phyloP scores from a whole-genome alignment of 2,329 filamentous ascomycete species.

The Claviceps arundinis region DNA sequence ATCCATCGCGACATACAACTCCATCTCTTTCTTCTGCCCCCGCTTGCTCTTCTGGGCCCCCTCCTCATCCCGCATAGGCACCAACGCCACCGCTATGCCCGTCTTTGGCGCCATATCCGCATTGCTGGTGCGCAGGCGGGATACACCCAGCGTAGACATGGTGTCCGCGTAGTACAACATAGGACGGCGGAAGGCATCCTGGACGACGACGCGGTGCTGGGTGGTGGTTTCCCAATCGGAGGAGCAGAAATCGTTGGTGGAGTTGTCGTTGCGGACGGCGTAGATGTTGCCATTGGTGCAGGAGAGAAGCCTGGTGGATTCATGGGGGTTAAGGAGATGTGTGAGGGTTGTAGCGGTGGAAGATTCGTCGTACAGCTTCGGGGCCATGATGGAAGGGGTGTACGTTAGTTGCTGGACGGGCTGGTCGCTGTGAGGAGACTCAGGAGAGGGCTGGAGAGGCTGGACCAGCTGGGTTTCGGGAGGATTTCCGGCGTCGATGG shows the following conservation, averaged over 20 bases:
- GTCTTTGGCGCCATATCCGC: slow-evolving; percentile 8
- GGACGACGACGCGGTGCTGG: slow-evolving; percentile 9
- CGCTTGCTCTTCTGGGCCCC: neutral
- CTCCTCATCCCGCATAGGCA: slow-evolving; percentile 7
- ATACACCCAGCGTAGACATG: slow-evolving; percentile 19
- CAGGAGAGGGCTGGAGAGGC: too few species aligned
- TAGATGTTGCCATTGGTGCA: slow-evolving; percentile 24
- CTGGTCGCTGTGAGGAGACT: too few species aligned
- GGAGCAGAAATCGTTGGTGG: slow-evolving; percentile 10
- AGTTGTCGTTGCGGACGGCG: slow-evolving; percentile 10
- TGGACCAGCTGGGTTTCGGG: too few species aligned
- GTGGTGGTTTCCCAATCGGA: slow-evolving; percentile 12
- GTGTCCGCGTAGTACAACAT: slow-evolving; percentile 22
- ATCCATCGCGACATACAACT: slow-evolving; percentile 12
- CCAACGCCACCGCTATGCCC: slow-evolving; percentile 10
- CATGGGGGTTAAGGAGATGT: slow-evolving; percentile 10
- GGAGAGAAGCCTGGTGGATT: slow-evolving; percentile 13
- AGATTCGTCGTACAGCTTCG: slow-evolving; percentile 10
- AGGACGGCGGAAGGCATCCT: slow-evolving; percentile 12
- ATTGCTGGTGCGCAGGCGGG: slow-evolving; percentile 14
- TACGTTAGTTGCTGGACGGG: too few species aligned
- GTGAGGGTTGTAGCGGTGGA: slow-evolving; percentile 11
- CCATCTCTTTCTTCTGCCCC: neutral
- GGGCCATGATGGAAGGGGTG: neutral
- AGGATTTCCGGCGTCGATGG: too few species aligned